A percentile compares a stretch with the other conserved stretches of the same genome.
Evolutionary conservation across 768 basidiomycete genomes (phyloP).

Genomic region (Xerocomellus intermedius): DNA sequence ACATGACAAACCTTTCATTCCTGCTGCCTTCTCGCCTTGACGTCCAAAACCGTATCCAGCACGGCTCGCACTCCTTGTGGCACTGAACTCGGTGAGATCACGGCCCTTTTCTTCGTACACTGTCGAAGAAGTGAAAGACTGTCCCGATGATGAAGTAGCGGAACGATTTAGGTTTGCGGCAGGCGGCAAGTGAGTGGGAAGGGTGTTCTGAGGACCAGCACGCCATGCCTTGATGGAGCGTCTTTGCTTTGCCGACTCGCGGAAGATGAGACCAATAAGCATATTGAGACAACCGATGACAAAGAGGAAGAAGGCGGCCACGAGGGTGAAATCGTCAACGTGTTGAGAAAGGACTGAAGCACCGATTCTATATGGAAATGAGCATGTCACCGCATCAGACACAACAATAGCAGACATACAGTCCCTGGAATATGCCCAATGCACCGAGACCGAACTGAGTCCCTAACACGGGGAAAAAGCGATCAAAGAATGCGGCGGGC

Average conservation of each 20-base stretch:
- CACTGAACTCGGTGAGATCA: conserved; percentile 22
- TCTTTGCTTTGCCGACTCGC: conserved; percentile 56
- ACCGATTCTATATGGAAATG: conserved; percentile 48
- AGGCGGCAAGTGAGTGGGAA: conserved; percentile 44
- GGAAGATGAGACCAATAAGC: conserved; percentile 71
- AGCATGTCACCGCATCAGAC: conserved; percentile 1
- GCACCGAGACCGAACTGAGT: conserved; percentile 82
- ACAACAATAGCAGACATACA: conserved; percentile 46
- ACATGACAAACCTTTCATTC: conserved; percentile 45
- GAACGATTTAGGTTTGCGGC: conserved; percentile 25
- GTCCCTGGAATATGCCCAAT: conserved; percentile 82
- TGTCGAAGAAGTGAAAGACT: conserved; percentile 28
- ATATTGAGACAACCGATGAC: conserved; percentile 89
- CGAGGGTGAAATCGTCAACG: conserved; percentile 86
- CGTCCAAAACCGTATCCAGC: conserved; percentile 75
- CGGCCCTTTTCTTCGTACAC: conserved; percentile 29
- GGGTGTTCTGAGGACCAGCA: conserved; percentile 46
- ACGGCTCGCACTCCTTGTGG: conserved; percentile 31
- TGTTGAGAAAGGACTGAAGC: conserved; percentile 73
- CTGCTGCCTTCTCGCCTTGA: conserved; percentile 74
- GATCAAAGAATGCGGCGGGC: conserved; percentile 75
- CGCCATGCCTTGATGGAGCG: conserved; percentile 68
- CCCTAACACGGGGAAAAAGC: conserved; percentile 86
- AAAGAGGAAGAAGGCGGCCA: conserved; percentile 90
- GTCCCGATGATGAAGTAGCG: conserved; percentile 22